Evolutionary conservation across 306 rosid species (phyloP).

Genomic region (Begonia loranthoides): DNA sequence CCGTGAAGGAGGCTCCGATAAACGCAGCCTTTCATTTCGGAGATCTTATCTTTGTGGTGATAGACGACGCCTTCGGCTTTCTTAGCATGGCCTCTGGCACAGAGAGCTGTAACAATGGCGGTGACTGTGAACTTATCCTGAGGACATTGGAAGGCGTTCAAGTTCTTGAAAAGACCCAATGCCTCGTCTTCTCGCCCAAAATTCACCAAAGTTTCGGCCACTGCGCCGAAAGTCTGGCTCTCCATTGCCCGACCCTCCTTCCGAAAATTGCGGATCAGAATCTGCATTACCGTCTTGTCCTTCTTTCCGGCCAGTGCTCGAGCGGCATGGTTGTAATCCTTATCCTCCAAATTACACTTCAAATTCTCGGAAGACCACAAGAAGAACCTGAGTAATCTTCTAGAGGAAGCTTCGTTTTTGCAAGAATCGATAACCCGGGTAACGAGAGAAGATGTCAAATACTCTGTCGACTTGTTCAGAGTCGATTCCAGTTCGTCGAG

Average conservation of each 20-base stretch:
- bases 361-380: slow-evolving; percentile 56
- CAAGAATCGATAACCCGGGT: slow-evolving; percentile 47
- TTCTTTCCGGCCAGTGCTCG: slow-evolving; percentile 49
- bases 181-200: slow-evolving; percentile 65
- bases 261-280: slow-evolving; percentile 50
- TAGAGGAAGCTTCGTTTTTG: slow-evolving; percentile 50
- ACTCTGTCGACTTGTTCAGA: slow-evolving; percentile 22
- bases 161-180: slow-evolving; percentile 72
- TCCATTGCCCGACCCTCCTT: slow-evolving; percentile 59
- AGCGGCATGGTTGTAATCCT: slow-evolving; percentile 58
- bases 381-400: slow-evolving; percentile 76
- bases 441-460: slow-evolving; percentile 49
- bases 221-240: slow-evolving; percentile 35
- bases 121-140: slow-evolving; percentile 44
- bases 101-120: slow-evolving; percentile 52
- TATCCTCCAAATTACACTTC: slow-evolving; percentile 34
- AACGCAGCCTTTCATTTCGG: slow-evolving; percentile 24
- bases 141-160: slow-evolving; percentile 46
- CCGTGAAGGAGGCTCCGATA: slow-evolving; percentile 65
- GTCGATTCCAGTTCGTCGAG: slow-evolving; percentile 56
- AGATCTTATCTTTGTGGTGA: slow-evolving; percentile 65
- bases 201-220: slow-evolving; percentile 52
- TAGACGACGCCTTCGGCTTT: slow-evolving; percentile 72
- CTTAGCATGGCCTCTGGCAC: slow-evolving; percentile 66
- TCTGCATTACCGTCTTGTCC: slow-evolving; percentile 52